A percentile compares a stretch with the other conserved stretches of the same genome.
Conservation (phyloP, 306 rosid species). For the Rosa multiflora region DNA sequence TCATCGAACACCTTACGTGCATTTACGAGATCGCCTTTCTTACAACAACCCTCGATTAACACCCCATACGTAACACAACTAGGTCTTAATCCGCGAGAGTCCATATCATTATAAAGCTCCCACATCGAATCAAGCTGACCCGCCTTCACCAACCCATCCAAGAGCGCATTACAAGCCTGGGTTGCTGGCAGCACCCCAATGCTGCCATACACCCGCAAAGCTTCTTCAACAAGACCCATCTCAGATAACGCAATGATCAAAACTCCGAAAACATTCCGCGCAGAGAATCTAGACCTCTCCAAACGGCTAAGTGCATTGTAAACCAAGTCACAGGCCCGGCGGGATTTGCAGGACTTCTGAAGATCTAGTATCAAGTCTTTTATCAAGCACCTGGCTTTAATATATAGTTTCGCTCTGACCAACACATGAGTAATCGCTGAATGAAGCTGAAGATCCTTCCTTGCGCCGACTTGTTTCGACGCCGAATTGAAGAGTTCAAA, state of each 20-base stretch:
- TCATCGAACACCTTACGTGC: constrained; percentile 54
- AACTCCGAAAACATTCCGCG: constrained; percentile 40
- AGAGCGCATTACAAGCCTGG: constrained; percentile 59
- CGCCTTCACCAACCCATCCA: constrained; percentile 49
- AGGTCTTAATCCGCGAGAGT: constrained; percentile 47
- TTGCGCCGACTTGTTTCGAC: constrained; percentile 10
- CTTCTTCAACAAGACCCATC: constrained; percentile 55
- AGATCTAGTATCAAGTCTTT: constrained; percentile 45
- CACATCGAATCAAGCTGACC: constrained; percentile 41
- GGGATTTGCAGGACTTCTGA: constrained; percentile 39
- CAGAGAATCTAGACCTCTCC: constrained; percentile 28
- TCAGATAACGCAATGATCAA: constrained; percentile 44
- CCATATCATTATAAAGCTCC: constrained; percentile 47
- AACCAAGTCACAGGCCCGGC: constrained; percentile 25
- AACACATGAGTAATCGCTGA: constrained; percentile 44
- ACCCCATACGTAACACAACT: constrained; percentile 56
- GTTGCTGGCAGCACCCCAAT: constrained; percentile 32
- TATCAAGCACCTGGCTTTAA: constrained; percentile 45
- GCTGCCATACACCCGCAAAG: constrained; percentile 44
- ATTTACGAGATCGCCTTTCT: constrained; percentile 33
- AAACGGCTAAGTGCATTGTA: constrained; percentile 42
- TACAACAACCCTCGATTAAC: constrained; percentile 43
- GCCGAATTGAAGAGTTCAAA: constrained; percentile 33
- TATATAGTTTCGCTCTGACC: constrained; percentile 33
- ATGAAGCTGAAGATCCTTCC: constrained; percentile 30